These are phyloP conservation scores for Fusarium cicatricum DNA, from an alignment of 2,329 filamentous ascomycete genomes.

Conservation along the genomic window DNA sequence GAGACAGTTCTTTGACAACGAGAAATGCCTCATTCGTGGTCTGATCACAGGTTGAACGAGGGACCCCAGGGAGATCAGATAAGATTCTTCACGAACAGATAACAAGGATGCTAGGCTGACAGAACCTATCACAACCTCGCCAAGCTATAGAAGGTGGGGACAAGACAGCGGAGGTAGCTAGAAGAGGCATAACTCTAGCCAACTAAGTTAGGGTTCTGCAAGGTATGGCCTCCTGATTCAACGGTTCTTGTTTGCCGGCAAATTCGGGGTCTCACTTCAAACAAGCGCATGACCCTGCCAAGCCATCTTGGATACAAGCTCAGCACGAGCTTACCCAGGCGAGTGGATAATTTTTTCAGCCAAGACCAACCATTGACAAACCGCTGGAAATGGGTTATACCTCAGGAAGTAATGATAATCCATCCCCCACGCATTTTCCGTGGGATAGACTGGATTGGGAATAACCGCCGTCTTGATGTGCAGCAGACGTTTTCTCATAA, in stretches of 20 bases:
- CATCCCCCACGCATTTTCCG: not conserved
- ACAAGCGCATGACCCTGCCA: not conserved
- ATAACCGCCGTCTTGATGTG: conserved; percentile 5
- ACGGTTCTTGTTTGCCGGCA: conserved; percentile 10
- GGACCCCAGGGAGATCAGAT: conserved; percentile 15
- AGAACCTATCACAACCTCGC: conserved; percentile 6
- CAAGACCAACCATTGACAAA: conserved; percentile 32
- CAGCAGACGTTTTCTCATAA: not conserved
- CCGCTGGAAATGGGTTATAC: conserved; percentile 4
- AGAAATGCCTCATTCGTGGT: conserved; percentile 1
- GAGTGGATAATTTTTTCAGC: conserved; percentile 3
- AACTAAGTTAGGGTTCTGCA: not conserved
- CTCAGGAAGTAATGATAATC: conserved; percentile 20
- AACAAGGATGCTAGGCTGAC: not conserved
- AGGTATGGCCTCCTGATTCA: conserved; percentile 6
- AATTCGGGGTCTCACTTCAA: not conserved
- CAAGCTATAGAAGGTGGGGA: not conserved
- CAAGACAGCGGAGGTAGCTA: not conserved
- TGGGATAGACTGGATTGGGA: conserved; percentile 11
- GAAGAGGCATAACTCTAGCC: not conserved
- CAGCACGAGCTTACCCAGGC: conserved; percentile 3
- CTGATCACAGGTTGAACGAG: not conserved
- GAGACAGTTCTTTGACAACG: no score
- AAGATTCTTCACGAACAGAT: conserved; percentile 20
- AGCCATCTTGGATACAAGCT: conserved; percentile 1